These are phyloP conservation scores for Monosporascus sp. DNA, from an alignment of 2,329 filamentous ascomycete genomes.

Conservation along the genomic window DNA sequence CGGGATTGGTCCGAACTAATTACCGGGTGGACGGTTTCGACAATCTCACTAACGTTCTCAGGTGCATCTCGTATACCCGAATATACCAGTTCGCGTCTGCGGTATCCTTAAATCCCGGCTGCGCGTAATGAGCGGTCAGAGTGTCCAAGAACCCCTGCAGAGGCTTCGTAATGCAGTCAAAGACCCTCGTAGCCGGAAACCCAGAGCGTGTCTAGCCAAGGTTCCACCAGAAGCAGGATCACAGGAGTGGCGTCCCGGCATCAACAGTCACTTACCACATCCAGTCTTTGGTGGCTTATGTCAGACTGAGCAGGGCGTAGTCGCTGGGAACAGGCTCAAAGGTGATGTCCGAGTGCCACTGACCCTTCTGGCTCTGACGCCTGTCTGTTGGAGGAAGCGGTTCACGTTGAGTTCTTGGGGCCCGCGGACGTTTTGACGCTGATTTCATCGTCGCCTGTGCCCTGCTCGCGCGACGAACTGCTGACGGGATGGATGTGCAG, in stretches of 20 bases:
- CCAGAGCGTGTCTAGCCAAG: slow-evolving; percentile 34
- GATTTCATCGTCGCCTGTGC: slow-evolving; percentile 53
- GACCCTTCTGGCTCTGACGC: slow-evolving; percentile 39
- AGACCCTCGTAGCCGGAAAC: slow-evolving; percentile 41
- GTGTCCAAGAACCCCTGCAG: slow-evolving; percentile 42
- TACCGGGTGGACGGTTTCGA: slow-evolving; percentile 49
- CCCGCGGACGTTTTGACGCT: slow-evolving; percentile 57
- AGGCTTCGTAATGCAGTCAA: slow-evolving; percentile 41
- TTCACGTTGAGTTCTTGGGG: slow-evolving; percentile 43
- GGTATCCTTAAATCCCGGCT: slow-evolving; percentile 33
- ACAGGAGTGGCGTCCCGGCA: too few relatives aligned
- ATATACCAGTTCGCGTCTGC: slow-evolving; percentile 36
- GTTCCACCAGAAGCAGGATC: too few relatives aligned
- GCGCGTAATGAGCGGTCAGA: slow-evolving; percentile 39
- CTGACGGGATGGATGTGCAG: slow-evolving; percentile 57
- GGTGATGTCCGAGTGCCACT: slow-evolving; percentile 51
- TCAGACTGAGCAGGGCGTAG: slow-evolving; percentile 45
- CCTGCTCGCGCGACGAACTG: slow-evolving; percentile 47
- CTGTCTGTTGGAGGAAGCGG: slow-evolving; percentile 28
- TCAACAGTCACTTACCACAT: slow-evolving; percentile 26
- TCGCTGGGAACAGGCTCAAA: slow-evolving; percentile 52
- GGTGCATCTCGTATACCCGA: slow-evolving; percentile 43
- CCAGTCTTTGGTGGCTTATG: slow-evolving; percentile 39
- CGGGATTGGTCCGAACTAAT: slow-evolving; percentile 55
- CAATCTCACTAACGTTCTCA: slow-evolving; percentile 45